These are phyloP conservation scores for Tricholoma bakamatsutake DNA, from an alignment of 768 basidiomycete genomes.

Conservation along the genomic window DNA sequence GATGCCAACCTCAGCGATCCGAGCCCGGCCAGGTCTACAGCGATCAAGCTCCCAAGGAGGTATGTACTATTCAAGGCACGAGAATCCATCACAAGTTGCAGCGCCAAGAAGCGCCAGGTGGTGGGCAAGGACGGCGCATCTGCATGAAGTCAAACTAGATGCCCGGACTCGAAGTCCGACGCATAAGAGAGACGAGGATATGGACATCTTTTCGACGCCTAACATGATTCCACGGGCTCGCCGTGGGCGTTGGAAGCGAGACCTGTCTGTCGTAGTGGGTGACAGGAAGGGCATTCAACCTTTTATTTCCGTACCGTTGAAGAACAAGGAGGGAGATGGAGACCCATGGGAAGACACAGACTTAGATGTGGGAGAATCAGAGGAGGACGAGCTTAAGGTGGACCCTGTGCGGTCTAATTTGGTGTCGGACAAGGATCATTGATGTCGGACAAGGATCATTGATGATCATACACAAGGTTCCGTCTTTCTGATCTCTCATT, in stretches of 20 bases:
- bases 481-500: neutral
- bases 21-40: conserved; percentile 28
- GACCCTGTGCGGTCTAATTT: neutral
- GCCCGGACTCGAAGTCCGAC: neutral
- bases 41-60: conserved; percentile 42
- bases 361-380: neutral
- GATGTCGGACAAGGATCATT: conserved; percentile 3
- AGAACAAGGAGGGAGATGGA: neutral
- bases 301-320: neutral
- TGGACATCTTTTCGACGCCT: neutral
- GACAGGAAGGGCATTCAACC: neutral
- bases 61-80: conserved; percentile 10
- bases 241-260: neutral
- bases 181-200: neutral
- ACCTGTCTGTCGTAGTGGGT: neutral
- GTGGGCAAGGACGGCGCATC: conserved; percentile 62
- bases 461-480: neutral
- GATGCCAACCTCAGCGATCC: conserved; percentile 25
- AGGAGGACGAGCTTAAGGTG: neutral
- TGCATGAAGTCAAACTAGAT: conserved; percentile 49
- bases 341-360: conserved; percentile 5
- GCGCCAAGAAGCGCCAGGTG: conserved; percentile 43
- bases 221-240: neutral
- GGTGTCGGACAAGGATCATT: conserved; percentile 1
- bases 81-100: neutral